A percentile compares a stretch with the other conserved stretches of the same genome.
phyloP scores from a whole-genome alignment of 2,329 filamentous ascomycete genomes.

The Exophiala sp. region DNA sequence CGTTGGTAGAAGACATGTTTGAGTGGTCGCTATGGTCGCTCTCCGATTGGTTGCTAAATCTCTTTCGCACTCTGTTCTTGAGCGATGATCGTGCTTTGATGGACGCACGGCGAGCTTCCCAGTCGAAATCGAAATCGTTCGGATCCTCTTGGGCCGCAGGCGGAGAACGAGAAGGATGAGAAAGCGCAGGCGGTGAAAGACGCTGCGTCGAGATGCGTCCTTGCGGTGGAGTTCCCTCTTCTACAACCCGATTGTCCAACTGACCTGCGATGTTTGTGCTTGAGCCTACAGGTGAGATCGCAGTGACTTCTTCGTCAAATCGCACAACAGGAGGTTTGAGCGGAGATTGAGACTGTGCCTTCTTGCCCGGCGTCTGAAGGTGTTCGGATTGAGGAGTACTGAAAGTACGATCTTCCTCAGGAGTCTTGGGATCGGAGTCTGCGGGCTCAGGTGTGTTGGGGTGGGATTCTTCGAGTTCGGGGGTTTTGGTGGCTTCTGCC shows the following conservation, averaged over 20 bases:
- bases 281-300: not conserved
- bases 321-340: not conserved
- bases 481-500: not conserved
- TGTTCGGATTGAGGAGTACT: too few species aligned
- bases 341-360: not conserved
- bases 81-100: constrained; percentile 1
- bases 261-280: not conserved
- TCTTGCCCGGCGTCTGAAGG: too few species aligned
- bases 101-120: not conserved
- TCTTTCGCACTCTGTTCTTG: constrained; percentile 1
- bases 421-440: too few species aligned
- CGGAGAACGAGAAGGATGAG: not conserved
- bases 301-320: constrained; percentile 2
- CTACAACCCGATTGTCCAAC: not conserved
- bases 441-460: not conserved
- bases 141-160: not conserved
- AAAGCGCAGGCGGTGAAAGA: not conserved
- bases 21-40: constrained; percentile 1
- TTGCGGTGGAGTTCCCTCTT: not conserved
- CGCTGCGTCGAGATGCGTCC: constrained; percentile 6
- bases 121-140: not conserved
- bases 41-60: not conserved
- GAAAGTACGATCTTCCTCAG: too few species aligned
- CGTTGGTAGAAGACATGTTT: constrained; percentile 2
- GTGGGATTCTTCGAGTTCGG: not conserved